Conservation (phyloP, 495 filamentous ascomycete genomes). For the Penicillium mononematosum region DNA sequence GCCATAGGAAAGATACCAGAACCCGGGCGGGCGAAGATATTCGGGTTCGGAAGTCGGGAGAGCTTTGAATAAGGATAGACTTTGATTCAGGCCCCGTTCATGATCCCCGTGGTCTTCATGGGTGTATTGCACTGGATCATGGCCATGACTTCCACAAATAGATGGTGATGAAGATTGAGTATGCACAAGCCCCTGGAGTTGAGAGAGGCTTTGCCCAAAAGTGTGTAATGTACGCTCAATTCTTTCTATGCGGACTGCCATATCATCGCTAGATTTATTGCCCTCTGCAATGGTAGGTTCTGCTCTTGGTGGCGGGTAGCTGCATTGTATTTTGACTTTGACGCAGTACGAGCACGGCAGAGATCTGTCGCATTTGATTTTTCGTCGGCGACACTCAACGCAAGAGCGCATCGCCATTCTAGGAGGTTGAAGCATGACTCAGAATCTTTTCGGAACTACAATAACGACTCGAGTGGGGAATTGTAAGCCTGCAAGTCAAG, state of each 20-base stretch:
- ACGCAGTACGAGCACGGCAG: conserved; percentile 53
- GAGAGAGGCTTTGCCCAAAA: conserved; percentile 11
- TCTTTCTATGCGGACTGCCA: conserved; percentile 14
- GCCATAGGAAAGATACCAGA: conserved; percentile 23
- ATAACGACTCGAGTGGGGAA: background rate
- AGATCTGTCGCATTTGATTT: conserved; percentile 53
- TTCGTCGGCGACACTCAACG: conserved; percentile 53
- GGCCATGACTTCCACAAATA: background rate
- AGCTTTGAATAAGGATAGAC: background rate
- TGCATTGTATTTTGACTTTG: conserved; percentile 24
- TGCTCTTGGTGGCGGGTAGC: conserved; percentile 18
- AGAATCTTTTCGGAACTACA: background rate
- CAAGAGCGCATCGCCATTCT: conserved; percentile 31
- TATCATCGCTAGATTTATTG: background rate
- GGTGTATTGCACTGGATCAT: too few species aligned
- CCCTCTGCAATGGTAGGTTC: background rate
- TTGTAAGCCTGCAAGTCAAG: background rate
- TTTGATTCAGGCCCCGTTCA: background rate
- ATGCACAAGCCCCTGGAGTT: conserved; percentile 14
- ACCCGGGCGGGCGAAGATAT: conserved; percentile 6
- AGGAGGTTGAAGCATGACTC: background rate
- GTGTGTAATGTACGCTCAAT: conserved; percentile 14
- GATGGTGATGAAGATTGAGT: background rate
- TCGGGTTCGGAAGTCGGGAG: background rate
- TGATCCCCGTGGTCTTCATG: background rate